Percentiles rank a stretch among this genome's conserved stretches.
phyloP scores from a whole-genome alignment of 2,329 filamentous ascomycete genomes.

The Rutstroemia sp. region DNA sequence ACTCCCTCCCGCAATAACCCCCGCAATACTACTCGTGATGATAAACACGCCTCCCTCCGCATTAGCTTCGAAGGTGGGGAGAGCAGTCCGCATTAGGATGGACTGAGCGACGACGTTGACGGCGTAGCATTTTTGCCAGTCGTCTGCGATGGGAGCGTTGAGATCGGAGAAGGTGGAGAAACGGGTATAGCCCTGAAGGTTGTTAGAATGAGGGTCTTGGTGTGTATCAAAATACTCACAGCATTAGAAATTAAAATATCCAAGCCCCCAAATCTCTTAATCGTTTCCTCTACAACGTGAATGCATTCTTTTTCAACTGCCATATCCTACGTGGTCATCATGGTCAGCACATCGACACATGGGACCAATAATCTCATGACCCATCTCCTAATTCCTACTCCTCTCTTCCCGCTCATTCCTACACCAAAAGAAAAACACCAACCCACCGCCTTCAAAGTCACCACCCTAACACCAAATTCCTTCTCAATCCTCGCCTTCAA shows the following conservation, averaged over 20 bases:
- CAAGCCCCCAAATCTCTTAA: conserved; percentile 50
- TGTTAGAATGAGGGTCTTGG: not conserved
- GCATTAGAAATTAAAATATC: conserved; percentile 62
- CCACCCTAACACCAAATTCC: conserved; percentile 44
- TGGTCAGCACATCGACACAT: not conserved
- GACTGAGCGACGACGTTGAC: conserved; percentile 53
- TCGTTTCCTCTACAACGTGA: conserved; percentile 44
- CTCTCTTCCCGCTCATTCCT: not conserved
- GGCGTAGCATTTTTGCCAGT: conserved; percentile 42
- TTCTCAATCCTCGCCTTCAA: conserved; percentile 43
- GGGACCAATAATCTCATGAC: not conserved
- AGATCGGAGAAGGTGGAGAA: conserved; percentile 24
- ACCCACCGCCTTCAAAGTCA: conserved; percentile 48
- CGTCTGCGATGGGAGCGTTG: conserved; percentile 14
- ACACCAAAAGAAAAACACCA: not conserved
- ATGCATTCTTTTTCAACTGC: conserved; percentile 46
- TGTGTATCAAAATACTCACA: conserved; percentile 32
- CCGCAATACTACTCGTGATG: conserved; percentile 55
- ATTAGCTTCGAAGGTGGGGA: conserved; percentile 52
- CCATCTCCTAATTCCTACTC: not conserved
- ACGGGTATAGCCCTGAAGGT: conserved; percentile 22
- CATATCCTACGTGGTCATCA: conserved; percentile 40
- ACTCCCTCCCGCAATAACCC: conserved; percentile 27
- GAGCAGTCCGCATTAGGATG: conserved; percentile 47
- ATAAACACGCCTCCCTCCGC: conserved; percentile 56